A percentile compares a stretch with the other conserved stretches of the same genome.
These are phyloP conservation scores for Asterophora parasitica DNA, from an alignment of 768 basidiomycete genomes.

Conservation along the genomic window DNA sequence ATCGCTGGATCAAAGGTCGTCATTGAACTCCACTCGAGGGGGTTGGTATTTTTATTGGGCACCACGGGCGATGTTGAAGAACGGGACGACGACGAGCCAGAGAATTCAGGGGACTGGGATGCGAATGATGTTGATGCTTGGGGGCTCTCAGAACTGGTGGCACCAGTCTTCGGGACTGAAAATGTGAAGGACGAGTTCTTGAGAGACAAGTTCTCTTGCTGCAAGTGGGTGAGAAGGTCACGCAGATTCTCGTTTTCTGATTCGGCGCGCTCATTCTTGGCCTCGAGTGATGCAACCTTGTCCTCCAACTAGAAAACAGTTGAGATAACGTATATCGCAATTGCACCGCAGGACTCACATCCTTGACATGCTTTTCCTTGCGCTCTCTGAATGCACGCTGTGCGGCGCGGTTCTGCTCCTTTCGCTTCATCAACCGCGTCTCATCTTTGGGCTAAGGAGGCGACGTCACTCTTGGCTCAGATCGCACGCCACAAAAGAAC, in stretches of 20 bases:
- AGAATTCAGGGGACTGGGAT: constrained; percentile 25
- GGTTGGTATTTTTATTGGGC: constrained; percentile 35
- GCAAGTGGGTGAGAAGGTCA: constrained; percentile 78
- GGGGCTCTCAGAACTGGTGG: constrained; percentile 12
- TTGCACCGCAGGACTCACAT: constrained; percentile 49
- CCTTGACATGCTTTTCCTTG: constrained; percentile 96
- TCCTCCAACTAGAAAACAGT: constrained; percentile 69
- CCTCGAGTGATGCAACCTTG: constrained; percentile 81
- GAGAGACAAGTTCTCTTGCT: constrained; percentile 80
- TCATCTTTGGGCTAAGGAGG: constrained; percentile 58
- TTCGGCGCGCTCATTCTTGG: constrained; percentile 65
- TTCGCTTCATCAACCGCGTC: constrained; percentile 74
- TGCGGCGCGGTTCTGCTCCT: constrained; percentile 96
- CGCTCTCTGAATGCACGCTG: constrained; percentile 97
- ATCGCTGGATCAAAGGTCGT: constrained; percentile 67
- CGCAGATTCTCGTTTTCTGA: constrained; percentile 88
- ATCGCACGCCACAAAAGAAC: constrained; percentile 9
- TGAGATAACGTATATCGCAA: not conserved
- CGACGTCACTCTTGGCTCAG: constrained; percentile 11
- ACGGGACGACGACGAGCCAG: constrained; percentile 17
- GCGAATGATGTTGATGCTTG: constrained; percentile 22
- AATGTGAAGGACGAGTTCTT: constrained; percentile 86
- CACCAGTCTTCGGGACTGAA: constrained; percentile 48
- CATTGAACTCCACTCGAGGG: constrained; percentile 61
- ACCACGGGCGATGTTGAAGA: constrained; percentile 19